Conservation (phyloP, 495 filamentous ascomycete genomes). For the Xylaria telfairii region DNA sequence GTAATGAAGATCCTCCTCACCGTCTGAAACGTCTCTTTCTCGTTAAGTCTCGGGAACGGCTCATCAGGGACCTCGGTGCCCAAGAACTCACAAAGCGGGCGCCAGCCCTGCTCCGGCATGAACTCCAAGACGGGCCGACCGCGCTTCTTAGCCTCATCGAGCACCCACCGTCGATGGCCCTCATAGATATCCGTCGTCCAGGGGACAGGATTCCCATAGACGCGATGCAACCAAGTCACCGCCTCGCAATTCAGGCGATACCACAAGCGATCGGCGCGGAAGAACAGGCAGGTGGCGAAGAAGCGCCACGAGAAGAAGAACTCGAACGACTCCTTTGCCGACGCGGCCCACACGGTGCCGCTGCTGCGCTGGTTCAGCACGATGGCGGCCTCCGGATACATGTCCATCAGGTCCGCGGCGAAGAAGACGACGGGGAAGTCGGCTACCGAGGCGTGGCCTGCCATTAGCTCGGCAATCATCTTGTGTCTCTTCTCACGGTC, state of each 20-base stretch:
- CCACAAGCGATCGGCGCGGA: slow-evolving; percentile 9
- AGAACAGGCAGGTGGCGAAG: slow-evolving; percentile 1
- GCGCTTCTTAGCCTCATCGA: slow-evolving; percentile 21
- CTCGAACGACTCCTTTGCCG: slow-evolving; percentile 21
- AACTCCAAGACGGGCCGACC: slow-evolving; percentile 36
- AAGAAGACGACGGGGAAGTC: slow-evolving; percentile 38
- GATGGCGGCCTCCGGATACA: slow-evolving; percentile 43
- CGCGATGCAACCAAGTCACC: background rate
- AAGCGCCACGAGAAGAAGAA: slow-evolving; percentile 31
- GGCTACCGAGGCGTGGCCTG: slow-evolving; percentile 33
- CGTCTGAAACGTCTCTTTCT: slow-evolving; percentile 15
- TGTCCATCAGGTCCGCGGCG: slow-evolving; percentile 43
- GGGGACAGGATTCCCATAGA: background rate
- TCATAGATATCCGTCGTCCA: slow-evolving; percentile 25
- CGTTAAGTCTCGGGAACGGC: slow-evolving; percentile 40
- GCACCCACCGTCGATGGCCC: slow-evolving; percentile 29
- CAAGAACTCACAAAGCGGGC: slow-evolving; percentile 38
- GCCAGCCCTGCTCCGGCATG: slow-evolving; percentile 40
- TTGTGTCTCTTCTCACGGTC: slow-evolving; percentile 32
- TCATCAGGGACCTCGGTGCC: slow-evolving; percentile 18
- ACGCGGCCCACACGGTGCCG: slow-evolving; percentile 23
- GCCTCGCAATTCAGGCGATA: background rate
- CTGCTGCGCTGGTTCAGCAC: slow-evolving; percentile 38
- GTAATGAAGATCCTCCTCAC: background rate
- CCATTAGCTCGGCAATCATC: slow-evolving; percentile 24